These are phyloP conservation scores for Talaromyces verruculosus DNA, from an alignment of 2,329 filamentous ascomycete species.

Conservation along the genomic window DNA sequence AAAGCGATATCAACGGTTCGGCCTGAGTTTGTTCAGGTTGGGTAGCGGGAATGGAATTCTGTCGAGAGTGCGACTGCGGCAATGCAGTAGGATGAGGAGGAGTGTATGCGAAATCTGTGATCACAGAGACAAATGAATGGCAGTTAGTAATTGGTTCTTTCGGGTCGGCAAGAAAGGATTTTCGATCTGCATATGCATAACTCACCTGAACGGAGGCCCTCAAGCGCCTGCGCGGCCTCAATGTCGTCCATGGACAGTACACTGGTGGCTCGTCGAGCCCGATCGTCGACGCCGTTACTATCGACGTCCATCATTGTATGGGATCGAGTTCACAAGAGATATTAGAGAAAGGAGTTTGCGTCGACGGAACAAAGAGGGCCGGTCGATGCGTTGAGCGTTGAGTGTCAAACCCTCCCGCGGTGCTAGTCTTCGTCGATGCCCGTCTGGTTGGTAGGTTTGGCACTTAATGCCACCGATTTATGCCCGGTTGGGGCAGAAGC, in stretches of 20 bases:
- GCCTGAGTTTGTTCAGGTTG: slow-evolving; percentile 51
- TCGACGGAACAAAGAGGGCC: neutral
- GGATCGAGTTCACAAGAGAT: slow-evolving; percentile 21
- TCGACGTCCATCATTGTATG: slow-evolving; percentile 46
- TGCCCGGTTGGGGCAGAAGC: slow-evolving; percentile 17
- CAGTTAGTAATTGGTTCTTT: slow-evolving; percentile 3
- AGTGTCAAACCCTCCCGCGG: slow-evolving; percentile 3
- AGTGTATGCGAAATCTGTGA: slow-evolving; percentile 19
- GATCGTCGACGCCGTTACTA: slow-evolving; percentile 35
- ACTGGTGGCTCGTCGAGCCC: slow-evolving; percentile 46
- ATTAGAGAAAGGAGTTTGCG: neutral
- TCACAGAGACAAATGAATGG: slow-evolving; percentile 6
- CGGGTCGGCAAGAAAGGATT: neutral
- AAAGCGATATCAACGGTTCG: slow-evolving; percentile 80
- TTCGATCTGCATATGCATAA: slow-evolving; percentile 27
- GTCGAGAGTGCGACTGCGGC: slow-evolving; percentile 22
- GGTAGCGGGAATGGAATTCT: neutral
- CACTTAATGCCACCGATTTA: slow-evolving; percentile 3
- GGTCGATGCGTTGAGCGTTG: neutral
- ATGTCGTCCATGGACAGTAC: slow-evolving; percentile 52
- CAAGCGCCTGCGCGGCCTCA: slow-evolving; percentile 70
- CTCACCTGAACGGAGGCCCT: slow-evolving; percentile 70
- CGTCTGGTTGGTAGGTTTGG: neutral
- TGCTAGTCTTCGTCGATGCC: slow-evolving; percentile 11
- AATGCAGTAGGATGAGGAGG: slow-evolving; percentile 14